These are phyloP conservation scores for Podila verticillata DNA, from an alignment of 192 early-diverging fungal species.

Conservation along the genomic window DNA sequence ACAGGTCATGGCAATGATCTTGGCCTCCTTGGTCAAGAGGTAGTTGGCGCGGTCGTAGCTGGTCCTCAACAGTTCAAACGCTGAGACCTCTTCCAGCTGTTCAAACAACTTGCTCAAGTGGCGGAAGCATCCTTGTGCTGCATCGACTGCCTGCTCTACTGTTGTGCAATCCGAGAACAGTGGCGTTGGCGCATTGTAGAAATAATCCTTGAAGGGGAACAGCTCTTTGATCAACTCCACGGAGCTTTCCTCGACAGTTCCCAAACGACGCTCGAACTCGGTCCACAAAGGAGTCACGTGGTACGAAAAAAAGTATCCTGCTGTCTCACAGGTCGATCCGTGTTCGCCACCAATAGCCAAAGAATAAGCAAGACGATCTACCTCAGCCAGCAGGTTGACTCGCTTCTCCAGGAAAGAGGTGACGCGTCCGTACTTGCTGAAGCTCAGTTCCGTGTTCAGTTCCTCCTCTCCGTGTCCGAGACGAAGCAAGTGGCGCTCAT, in stretches of 20 bases:
- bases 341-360: slow-evolving; percentile 85
- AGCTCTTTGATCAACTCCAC: slow-evolving; percentile 53
- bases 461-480: slow-evolving; percentile 96
- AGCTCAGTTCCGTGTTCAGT: slow-evolving; percentile 80
- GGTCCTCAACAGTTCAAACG: slow-evolving; percentile 92
- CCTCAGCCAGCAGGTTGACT: slow-evolving; percentile 74
- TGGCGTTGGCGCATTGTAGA: slow-evolving; percentile 75
- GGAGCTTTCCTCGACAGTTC: slow-evolving; percentile 17
- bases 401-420: slow-evolving; percentile 92
- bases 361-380: slow-evolving; percentile 80
- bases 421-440: slow-evolving; percentile 94
- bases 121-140: slow-evolving; percentile 82
- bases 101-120: slow-evolving; percentile 85
- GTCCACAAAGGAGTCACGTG: slow-evolving; percentile 83
- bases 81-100: slow-evolving; percentile 89
- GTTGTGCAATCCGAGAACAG: slow-evolving; percentile 66
- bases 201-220: slow-evolving; percentile 91
- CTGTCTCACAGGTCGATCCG: slow-evolving; percentile 92
- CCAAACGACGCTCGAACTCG: slow-evolving; percentile 16
- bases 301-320: slow-evolving; percentile 86
- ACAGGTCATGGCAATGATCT: slow-evolving; percentile 97
- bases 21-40: slow-evolving; percentile 93
- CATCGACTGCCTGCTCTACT: slow-evolving; percentile 64
- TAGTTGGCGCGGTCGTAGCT: slow-evolving; percentile 88
- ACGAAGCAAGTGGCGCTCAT: slow-evolving; percentile 92